A percentile compares a stretch with the other conserved stretches of the same genome.
phyloP scores from a whole-genome alignment of 768 basidiomycete genomes.

The Tephrocybe sp. region DNA sequence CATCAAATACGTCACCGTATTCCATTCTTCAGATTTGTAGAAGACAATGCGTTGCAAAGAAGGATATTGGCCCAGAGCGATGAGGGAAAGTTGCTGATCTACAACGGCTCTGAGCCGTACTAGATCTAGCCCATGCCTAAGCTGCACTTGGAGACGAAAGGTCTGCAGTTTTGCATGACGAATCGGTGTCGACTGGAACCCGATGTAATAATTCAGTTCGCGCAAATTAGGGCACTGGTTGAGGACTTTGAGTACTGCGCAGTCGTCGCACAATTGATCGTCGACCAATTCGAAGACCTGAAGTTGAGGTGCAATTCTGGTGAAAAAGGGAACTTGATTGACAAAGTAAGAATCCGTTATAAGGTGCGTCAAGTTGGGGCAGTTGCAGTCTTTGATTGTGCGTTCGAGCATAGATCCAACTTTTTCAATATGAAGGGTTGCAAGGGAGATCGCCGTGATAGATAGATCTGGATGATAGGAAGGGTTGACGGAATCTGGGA shows the following conservation, averaged over 20 bases:
- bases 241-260: background rate
- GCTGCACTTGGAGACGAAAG: background rate
- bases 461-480: background rate
- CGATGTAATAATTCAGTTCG: conserved; percentile 9
- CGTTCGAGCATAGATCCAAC: conserved; percentile 4
- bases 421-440: conserved; percentile 9
- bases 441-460: conserved; percentile 5
- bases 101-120: background rate
- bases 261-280: background rate
- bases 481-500: conserved; percentile 4
- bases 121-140: conserved; percentile 2
- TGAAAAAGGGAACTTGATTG: background rate
- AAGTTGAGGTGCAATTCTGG: conserved; percentile 12
- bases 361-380: conserved; percentile 14
- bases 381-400: conserved; percentile 13
- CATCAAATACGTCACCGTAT: background rate
- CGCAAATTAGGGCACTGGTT: conserved; percentile 9
- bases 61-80: background rate
- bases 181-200: background rate
- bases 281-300: conserved; percentile 14
- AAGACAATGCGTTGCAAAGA: conserved; percentile 1
- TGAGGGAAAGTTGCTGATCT: background rate
- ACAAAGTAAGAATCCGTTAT: conserved; percentile 15
- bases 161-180: conserved; percentile 3
- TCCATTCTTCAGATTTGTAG: background rate